Conservation (phyloP, 768 basidiomycete genomes). For the Wakefieldia striispora region DNA sequence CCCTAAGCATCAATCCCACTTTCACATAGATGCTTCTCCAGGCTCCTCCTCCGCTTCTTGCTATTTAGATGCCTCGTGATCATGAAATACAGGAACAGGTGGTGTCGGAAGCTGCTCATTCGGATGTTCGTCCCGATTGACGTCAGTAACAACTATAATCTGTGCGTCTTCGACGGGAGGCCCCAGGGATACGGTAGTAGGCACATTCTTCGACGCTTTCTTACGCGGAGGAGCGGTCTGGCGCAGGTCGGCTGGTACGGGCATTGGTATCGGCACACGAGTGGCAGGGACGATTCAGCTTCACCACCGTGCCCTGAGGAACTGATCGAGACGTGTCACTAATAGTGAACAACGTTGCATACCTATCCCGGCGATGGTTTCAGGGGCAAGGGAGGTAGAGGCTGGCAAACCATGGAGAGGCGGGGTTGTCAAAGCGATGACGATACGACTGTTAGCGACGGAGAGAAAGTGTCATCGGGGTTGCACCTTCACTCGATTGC, state of each 20-base stretch:
- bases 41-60: conserved; percentile 15
- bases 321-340: conserved; percentile 4
- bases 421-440: conserved; percentile 13
- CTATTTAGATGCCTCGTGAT: conserved; percentile 7
- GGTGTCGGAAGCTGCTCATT: neutral
- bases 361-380: conserved; percentile 17
- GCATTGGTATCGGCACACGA: conserved; percentile 58
- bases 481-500: conserved; percentile 21
- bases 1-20: neutral
- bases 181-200: conserved; percentile 31
- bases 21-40: conserved; percentile 5
- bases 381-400: conserved; percentile 1
- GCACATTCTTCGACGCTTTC: conserved; percentile 53
- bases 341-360: neutral
- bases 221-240: conserved; percentile 74
- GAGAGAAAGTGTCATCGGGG: neutral
- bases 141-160: neutral
- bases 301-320: conserved; percentile 22
- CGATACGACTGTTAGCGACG: conserved; percentile 3
- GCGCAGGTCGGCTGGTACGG: conserved; percentile 69
- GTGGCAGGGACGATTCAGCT: conserved; percentile 27
- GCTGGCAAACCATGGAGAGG: conserved; percentile 9
- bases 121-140: conserved; percentile 7
- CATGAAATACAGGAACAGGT: conserved; percentile 2
- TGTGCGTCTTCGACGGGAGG: conserved; percentile 23